Evolutionary conservation across 2,329 filamentous ascomycete species (phyloP).

Genomic region (Epichloe hybrida): DNA sequence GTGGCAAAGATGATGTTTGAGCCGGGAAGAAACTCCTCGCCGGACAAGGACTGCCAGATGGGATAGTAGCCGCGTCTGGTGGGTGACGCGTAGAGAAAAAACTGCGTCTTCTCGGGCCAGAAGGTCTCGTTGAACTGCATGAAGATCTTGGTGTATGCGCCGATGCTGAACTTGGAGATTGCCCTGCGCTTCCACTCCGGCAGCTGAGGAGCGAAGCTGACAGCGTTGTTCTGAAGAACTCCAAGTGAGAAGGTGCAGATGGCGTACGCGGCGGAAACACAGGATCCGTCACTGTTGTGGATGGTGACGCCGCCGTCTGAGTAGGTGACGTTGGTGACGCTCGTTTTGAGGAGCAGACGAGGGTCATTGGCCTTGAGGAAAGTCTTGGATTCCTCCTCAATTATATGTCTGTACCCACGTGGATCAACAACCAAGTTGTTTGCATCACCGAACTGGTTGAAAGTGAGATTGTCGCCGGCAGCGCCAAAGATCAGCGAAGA

Average conservation of each 20-base stretch:
- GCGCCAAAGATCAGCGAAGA: conserved; percentile 41
- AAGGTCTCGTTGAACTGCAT: conserved; percentile 55
- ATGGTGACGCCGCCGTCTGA: conserved; percentile 38
- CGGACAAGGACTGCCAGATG: conserved; percentile 49
- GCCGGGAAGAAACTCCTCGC: conserved; percentile 41
- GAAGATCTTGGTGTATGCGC: conserved; percentile 62
- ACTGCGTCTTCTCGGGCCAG: conserved; percentile 37
- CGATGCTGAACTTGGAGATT: conserved; percentile 53
- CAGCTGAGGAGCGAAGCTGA: conserved; percentile 43
- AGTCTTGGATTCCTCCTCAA: conserved; percentile 40
- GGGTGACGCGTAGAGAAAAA: conserved; percentile 32
- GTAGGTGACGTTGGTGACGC: conserved; percentile 42
- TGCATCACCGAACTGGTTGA: conserved; percentile 46
- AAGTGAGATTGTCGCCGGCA: conserved; percentile 45
- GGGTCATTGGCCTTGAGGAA: conserved; percentile 43
- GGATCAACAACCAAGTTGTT: conserved; percentile 50
- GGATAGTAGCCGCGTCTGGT: conserved; percentile 28
- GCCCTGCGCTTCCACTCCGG: conserved; percentile 51
- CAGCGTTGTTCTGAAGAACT: conserved; percentile 48
- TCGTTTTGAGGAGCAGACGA: conserved; percentile 43
- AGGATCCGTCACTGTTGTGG: conserved; percentile 37
- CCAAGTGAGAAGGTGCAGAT: conserved; percentile 56
- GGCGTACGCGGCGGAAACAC: conserved; percentile 46
- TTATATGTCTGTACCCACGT: conserved; percentile 45
- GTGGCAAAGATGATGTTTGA: conserved; percentile 56